These are phyloP conservation scores for Arachis hypogaea DNA, from an alignment of 306 rosid genomes.

Conservation along the genomic window DNA sequence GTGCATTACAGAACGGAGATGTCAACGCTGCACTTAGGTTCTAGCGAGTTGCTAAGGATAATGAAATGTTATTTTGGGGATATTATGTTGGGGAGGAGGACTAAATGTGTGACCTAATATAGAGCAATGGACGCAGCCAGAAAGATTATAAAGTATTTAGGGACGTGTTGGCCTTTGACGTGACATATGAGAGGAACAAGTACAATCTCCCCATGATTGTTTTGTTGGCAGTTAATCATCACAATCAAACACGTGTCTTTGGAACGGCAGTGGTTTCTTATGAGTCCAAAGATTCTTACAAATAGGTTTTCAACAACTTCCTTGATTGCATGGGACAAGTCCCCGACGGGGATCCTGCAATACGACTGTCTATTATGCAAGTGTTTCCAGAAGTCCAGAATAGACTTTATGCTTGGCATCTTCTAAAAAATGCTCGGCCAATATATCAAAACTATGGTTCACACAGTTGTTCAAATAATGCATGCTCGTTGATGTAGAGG, in stretches of 20 bases:
- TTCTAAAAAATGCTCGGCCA: neutral
- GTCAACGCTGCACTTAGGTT: too few species aligned
- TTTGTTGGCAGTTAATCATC: neutral
- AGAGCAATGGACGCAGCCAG: neutral
- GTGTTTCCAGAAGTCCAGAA: neutral
- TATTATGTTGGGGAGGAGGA: neutral
- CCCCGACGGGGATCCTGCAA: too few species aligned
- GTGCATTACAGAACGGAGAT: too few species aligned
- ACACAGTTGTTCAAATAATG: neutral
- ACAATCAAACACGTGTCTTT: neutral
- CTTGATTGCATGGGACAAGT: too few species aligned
- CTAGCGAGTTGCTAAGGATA: too few species aligned
- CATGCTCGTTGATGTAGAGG: neutral
- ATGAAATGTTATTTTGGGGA: too few species aligned
- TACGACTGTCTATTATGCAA: neutral
- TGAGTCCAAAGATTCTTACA: neutral
- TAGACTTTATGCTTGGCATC: neutral
- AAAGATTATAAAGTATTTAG: neutral
- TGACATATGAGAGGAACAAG: neutral
- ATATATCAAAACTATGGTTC: neutral
- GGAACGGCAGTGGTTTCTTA: neutral
- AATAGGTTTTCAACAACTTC: neutral
- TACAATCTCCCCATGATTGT: neutral
- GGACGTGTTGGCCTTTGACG: neutral
- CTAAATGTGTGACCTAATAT: too few species aligned